Base-by-base conservation (phyloP, 768 basidiomycete species). In the Hygrocybe coccinea region DNA sequence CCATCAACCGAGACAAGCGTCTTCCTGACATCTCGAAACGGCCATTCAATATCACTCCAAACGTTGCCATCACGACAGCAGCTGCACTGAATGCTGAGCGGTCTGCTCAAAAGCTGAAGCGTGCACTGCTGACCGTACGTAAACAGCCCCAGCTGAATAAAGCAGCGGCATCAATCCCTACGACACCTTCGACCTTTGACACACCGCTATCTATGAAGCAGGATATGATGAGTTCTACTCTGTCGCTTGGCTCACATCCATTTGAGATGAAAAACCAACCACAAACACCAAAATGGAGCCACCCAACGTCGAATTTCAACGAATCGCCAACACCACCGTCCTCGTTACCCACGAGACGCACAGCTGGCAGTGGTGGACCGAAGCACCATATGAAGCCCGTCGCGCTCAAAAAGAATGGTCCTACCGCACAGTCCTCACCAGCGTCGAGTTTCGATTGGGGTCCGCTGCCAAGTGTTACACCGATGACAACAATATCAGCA, bases 81-180 rank as follows among this genome's bases (percentile, higher is more conserved):
- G 88, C 88, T 1, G 89, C 91, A 21, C 74, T 94, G 46, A 88
- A 89, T 56, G 85, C 89, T 0, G 91, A 93, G 68, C 77, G 87
- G 29, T 81, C 86, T 5, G 86, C 86, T 1, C 79, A 81, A 49
- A 79, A 75, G 56, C 75, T 93, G 54, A 92, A 91, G 69, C 75
- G 75, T 4, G 85, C 85, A 0, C 74, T 93, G 8, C 69, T 91
- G 21, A 65, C 73, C 5, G 76, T 76, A 1, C 80, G 89, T 34
- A 77, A 76, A 54, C 77, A 83, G 57, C 90, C 91, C 0, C 69
- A 88, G 35, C 68, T 91, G 38, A 91, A 89, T 64, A 79, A 71
- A 5, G 79, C 75, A 53, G 84, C 79, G 2, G 66, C 67, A 2
- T 47, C 65, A 11, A 69, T 73, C 9, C 69, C 74, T 8, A 64